Base-by-base conservation (phyloP, 306 rosid species). In the Fagus sylvatica region DNA sequence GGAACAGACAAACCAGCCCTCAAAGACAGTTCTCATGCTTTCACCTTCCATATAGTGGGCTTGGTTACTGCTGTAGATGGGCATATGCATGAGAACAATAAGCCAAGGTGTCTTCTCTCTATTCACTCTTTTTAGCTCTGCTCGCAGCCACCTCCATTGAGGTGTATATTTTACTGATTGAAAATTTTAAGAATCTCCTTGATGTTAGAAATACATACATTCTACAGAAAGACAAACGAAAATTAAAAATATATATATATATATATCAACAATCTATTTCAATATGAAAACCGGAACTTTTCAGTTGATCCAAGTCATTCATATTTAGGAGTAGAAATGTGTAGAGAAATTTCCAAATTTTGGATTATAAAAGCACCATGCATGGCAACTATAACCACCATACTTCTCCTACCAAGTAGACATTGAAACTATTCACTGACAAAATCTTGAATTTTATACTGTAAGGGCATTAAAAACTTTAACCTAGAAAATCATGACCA, bases 71-170 rank as follows among this genome's bases (percentile, higher is more conserved):
- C 83, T 91, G 88, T 96, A 96, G 80, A 91, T 80, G 0, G 99
- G 99, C 69, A 86, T 81, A 19, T 96, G 98, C 98, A 96, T 86
- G 56, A 96, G 89, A 84, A 96, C 93, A 74, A 96, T 91, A 61
- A 96, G 93, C 99, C 99, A 96, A 71, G 99, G 99, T 53, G 99
- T 96, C 85, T 91, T 90, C 79, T 85, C 87, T 79, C 99, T 90
- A 74, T 96, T 91, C 74, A 96, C 98, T 67, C 79, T 80, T 69
- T 60, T 41, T 53, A 96, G 78, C 83, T 96, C 99, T 71, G 87
- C 93, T 4, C 11, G 1, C 49, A 96, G 90, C 98, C 99, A 96
- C 1, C 0, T 0, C 82, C 84, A 93, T 76, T 93, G 99, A 75
- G 97, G 96, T 4, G 99, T 89, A 91, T 90, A 96, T 79, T 90